Conservation (phyloP, 2,329 filamentous ascomycete species). For the Claviceps pazoutovae region DNA sequence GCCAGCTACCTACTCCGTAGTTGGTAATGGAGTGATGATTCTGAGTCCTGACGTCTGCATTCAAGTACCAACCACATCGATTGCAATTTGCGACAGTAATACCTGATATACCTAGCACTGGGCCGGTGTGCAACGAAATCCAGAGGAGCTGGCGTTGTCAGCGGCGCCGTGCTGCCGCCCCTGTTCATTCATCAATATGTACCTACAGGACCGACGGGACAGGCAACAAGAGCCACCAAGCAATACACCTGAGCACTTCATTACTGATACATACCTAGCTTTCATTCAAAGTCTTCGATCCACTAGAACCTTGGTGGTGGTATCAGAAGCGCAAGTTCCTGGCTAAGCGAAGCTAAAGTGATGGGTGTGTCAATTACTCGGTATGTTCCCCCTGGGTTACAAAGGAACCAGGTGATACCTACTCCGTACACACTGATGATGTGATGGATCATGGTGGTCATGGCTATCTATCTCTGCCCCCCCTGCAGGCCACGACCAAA, state of each 20-base stretch:
- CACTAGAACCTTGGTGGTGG: not conserved
- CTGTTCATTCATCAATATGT: not conserved
- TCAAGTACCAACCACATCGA: not conserved
- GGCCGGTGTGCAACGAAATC: not conserved
- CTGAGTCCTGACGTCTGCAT: not conserved
- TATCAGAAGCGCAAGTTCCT: not conserved
- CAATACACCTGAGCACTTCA: not conserved
- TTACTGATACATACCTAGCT: not conserved
- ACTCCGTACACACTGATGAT: not conserved
- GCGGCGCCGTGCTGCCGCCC: constrained; percentile 1
- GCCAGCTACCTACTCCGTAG: not conserved
- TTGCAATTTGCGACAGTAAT: not conserved
- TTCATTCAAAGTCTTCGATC: not conserved
- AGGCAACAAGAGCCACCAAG: not conserved
- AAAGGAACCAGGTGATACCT: not conserved
- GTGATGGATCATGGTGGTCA: not conserved
- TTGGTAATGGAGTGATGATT: not conserved
- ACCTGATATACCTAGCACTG: not conserved
- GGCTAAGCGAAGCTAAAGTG: not conserved
- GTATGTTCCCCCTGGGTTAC: not conserved
- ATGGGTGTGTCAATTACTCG: not conserved
- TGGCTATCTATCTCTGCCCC: not conserved
- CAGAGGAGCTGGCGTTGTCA: constrained; percentile 1
- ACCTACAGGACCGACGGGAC: not conserved
- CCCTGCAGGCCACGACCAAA: not conserved